A percentile compares a stretch with the other conserved stretches of the same genome.
phyloP scores from a whole-genome alignment of 306 rosid genomes.

The Crataegus laevigata region DNA sequence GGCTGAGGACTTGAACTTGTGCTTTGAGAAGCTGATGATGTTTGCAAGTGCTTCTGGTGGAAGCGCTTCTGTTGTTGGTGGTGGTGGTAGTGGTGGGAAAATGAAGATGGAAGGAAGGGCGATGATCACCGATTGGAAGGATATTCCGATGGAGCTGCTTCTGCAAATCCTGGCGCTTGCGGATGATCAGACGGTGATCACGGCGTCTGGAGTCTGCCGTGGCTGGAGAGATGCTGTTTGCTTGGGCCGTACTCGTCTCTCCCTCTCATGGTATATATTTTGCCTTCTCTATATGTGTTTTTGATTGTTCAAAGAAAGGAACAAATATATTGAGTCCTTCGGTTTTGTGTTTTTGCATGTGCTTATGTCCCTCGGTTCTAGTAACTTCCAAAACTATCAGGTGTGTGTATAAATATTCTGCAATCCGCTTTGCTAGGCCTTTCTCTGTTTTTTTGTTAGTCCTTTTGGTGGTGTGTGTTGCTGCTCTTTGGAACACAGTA shows the following conservation, averaged over 20 bases:
- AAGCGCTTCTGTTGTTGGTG: conserved; percentile 1
- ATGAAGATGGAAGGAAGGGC: conserved; percentile 51
- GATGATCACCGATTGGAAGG: conserved; percentile 66
- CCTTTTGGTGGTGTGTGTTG: background rate
- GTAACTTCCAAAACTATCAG: background rate
- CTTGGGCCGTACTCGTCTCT: conserved; percentile 67
- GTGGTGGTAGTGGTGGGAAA: conserved; percentile 22
- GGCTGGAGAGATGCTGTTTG: conserved; percentile 92
- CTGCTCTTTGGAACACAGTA: background rate
- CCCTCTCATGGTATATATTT: conserved; percentile 65
- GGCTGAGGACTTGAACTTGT: conserved; percentile 63
- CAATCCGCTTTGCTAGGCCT: background rate
- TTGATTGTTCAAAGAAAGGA: background rate
- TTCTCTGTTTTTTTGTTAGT: background rate
- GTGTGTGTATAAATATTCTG: background rate
- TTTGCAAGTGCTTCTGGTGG: conserved; percentile 16
- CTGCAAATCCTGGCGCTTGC: conserved; percentile 66
- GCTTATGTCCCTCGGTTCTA: background rate
- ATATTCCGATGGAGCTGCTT: conserved; percentile 90
- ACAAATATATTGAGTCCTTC: background rate
- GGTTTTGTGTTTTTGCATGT: background rate
- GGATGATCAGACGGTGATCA: conserved; percentile 68
- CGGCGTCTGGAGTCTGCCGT: conserved; percentile 81
- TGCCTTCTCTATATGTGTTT: background rate
- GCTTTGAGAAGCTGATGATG: conserved; percentile 86